Conservation (phyloP, 257 asterid genomes). For the Solanum raphanifolium region DNA sequence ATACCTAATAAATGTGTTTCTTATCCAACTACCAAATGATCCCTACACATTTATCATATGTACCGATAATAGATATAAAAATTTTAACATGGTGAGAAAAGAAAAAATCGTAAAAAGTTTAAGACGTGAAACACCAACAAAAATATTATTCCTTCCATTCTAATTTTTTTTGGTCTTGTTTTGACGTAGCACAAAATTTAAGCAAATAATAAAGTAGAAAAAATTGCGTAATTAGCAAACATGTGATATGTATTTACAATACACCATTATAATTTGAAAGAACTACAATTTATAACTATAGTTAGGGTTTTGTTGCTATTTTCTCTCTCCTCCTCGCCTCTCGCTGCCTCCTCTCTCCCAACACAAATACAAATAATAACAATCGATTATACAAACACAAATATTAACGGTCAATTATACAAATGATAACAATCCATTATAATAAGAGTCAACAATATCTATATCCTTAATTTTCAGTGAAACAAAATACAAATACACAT, state of each 20-base stretch:
- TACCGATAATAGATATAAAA: neutral
- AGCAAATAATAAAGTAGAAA: neutral
- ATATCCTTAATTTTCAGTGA: neutral
- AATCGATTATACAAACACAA: neutral
- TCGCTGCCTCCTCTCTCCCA: neutral
- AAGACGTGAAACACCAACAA: neutral
- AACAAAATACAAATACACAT: too few relatives aligned
- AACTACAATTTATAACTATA: too few relatives aligned
- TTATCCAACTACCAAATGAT: too few relatives aligned
- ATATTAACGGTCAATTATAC: neutral
- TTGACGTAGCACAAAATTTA: neutral
- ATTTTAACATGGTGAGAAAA: neutral
- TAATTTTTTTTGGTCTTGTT: neutral
- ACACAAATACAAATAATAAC: neutral
- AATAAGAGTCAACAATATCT: neutral
- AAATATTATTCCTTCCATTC: neutral
- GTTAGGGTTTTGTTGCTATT: neutral
- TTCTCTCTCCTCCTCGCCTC: neutral
- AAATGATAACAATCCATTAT: too few relatives aligned
- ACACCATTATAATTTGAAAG: too few relatives aligned
- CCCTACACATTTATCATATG: neutral
- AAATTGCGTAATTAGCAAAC: too few relatives aligned
- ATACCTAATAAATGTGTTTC: too few relatives aligned
- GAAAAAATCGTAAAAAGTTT: neutral
- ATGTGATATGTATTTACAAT: too few relatives aligned